Evolutionary conservation across 495 filamentous ascomycete genomes (phyloP).

Genomic region (Aspergillus olivimuriae): DNA sequence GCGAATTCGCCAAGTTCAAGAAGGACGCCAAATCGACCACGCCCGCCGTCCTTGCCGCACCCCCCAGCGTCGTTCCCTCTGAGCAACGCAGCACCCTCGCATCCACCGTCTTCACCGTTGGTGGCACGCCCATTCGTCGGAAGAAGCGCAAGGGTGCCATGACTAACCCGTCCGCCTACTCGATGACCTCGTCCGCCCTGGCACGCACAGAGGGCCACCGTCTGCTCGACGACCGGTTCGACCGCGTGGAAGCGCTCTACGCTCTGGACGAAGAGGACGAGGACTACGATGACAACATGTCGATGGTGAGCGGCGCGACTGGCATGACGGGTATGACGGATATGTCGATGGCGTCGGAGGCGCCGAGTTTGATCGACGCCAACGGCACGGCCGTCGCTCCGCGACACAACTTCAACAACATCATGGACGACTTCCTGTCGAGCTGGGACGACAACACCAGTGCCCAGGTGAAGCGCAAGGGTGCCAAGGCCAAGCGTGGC

Average conservation of each 20-base stretch:
- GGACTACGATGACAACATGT: conserved; percentile 48
- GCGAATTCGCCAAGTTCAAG: conserved; percentile 86
- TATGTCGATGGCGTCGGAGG: conserved; percentile 40
- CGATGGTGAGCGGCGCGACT: conserved; percentile 49
- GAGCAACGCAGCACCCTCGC: conserved; percentile 49
- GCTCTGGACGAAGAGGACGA: conserved; percentile 69
- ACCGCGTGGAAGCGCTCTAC: conserved; percentile 81
- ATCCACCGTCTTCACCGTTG: conserved; percentile 65
- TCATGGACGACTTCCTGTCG: conserved; percentile 91
- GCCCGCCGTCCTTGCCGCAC: conserved; percentile 37
- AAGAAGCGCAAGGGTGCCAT: conserved; percentile 91
- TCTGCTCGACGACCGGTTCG: conserved; percentile 83
- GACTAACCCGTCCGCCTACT: conserved; percentile 84
- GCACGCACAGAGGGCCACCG: conserved; percentile 83
- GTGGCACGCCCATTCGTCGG: conserved; percentile 63
- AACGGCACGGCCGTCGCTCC: conserved; percentile 42
- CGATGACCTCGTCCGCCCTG: conserved; percentile 92
- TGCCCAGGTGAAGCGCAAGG: conserved; percentile 60
- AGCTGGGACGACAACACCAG: conserved; percentile 55
- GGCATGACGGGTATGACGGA: conserved; percentile 37
- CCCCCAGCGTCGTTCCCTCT: conserved; percentile 42
- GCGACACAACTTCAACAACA: conserved; percentile 70
- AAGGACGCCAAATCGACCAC: conserved; percentile 53
- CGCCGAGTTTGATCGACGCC: conserved; percentile 36
- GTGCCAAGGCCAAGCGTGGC: conserved; percentile 52